phyloP scores from a whole-genome alignment of 306 rosid species.

The Adenanthera pavonina region DNA sequence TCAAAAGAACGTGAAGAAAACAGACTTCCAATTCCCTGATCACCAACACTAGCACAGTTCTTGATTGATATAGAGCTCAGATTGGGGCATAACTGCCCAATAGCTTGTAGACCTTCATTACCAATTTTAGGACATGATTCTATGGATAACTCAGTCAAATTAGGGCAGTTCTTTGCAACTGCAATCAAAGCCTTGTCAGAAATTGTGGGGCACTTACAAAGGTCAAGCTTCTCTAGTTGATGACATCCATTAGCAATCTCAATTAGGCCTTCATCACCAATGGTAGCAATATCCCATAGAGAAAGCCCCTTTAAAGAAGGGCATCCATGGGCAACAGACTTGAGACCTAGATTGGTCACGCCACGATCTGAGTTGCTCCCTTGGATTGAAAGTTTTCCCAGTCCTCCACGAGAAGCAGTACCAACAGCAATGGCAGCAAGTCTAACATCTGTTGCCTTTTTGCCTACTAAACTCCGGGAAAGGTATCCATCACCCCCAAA shows the following conservation, averaged over 20 bases:
- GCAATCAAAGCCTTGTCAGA: slow-evolving; percentile 76
- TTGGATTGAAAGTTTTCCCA: slow-evolving; percentile 84
- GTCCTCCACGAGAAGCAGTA: slow-evolving; percentile 86
- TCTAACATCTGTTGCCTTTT: slow-evolving; percentile 92
- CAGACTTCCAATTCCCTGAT: slow-evolving; percentile 80
- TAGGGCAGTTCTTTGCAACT: slow-evolving; percentile 75
- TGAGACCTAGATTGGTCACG: slow-evolving; percentile 76
- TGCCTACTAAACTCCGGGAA: slow-evolving; percentile 90
- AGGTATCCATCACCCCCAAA: slow-evolving; percentile 83
- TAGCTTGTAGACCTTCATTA: slow-evolving; percentile 77
- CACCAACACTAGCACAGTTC: slow-evolving; percentile 74
- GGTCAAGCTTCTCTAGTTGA: slow-evolving; percentile 87
- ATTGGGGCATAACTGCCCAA: slow-evolving; percentile 73
- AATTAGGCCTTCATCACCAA: slow-evolving; percentile 79
- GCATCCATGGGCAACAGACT: slow-evolving; percentile 80
- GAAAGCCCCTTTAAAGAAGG: slow-evolving; percentile 83
- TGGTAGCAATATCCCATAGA: slow-evolving; percentile 68
- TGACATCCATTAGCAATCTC: slow-evolving; percentile 83
- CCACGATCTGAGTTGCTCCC: slow-evolving; percentile 67
- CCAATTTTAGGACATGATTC: slow-evolving; percentile 81
- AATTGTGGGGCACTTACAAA: slow-evolving; percentile 72
- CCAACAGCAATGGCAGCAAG: slow-evolving; percentile 96
- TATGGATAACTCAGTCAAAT: slow-evolving; percentile 67
- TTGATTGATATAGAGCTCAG: slow-evolving; percentile 69
- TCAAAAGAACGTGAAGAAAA: slow-evolving; percentile 63